Base-by-base conservation (phyloP, 192 early-diverging fungal genomes). In the Rhizophagus prolifer region DNA sequence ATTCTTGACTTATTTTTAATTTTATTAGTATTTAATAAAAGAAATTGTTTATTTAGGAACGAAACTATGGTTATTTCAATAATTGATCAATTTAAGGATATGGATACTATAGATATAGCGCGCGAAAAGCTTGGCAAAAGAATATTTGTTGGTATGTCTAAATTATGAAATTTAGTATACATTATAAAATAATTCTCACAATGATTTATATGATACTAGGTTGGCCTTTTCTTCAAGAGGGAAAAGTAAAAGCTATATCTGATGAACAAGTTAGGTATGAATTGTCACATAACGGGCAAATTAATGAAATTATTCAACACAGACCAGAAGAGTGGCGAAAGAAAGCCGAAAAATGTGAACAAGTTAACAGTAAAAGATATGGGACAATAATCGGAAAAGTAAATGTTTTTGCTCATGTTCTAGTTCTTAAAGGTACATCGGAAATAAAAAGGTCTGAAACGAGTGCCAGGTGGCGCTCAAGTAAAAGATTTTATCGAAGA, bases 181-280 rank as follows among this genome's bases (percentile, higher is more conserved):
- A 36, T 10, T 4, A 23, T 70, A 25, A 25, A 3, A 3, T 23
- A 2, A 58, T 30, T 54, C 8, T 31, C 7, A 71, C 0, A 13
- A 2, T 28, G 14, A 13, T 44, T 46, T 71, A 50, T 68, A 44
- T 70, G 2, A 82, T 81, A 80, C 79, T 86, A 74, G 83, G 87
- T 2, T 99, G 95, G 91, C 97, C 97, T 34, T 96, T 94, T 76
- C 82, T 98, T 72, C 87, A 85, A 74, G 97, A 99, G 78, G 90
- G 92, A 0, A 81, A 89, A 1, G 90, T 97, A 3, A 82, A 90
- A 14, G 87, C 88, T 30, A 88, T 99, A 16, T 89, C 89, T 2
- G 94, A 96, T 80, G 90, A 89, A 41, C 70, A 82, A 25, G 89
- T 87, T 78, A 81, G 79, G 59, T 93, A 93, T 74, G 84, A 90